Conservation (phyloP, 805 yeast genomes). For the Dipodascus albidus region DNA sequence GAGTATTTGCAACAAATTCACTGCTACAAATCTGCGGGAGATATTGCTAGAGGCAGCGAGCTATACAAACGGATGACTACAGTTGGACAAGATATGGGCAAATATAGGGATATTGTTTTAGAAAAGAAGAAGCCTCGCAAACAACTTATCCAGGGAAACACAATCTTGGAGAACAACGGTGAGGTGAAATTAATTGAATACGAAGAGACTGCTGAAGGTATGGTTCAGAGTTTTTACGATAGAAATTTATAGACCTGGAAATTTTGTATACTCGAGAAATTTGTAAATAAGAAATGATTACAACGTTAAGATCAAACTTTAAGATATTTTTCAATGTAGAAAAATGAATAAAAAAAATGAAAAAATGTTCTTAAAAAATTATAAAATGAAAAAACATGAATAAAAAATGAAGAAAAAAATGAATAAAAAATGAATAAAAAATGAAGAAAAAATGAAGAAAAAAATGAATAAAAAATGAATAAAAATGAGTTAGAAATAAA, state of each 20-base stretch:
- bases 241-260: constrained; percentile 29
- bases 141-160: constrained; percentile 76
- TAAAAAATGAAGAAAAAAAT: too few relatives aligned
- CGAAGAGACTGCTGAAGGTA: constrained; percentile 58
- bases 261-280: too few relatives aligned
- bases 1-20: constrained; percentile 64
- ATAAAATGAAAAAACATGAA: too few relatives aligned
- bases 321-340: too few relatives aligned
- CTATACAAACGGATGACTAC: constrained; percentile 58
- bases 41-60: constrained; percentile 48
- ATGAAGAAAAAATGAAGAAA: too few relatives aligned
- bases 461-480: too few relatives aligned
- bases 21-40: constrained; percentile 68
- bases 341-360: too few relatives aligned
- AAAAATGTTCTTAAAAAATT: too few relatives aligned
- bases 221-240: constrained; percentile 69
- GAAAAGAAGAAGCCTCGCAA: constrained; percentile 70
- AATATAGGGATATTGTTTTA: constrained; percentile 57
- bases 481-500: too few relatives aligned
- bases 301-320: too few relatives aligned
- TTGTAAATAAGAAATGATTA: too few relatives aligned
- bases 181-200: constrained; percentile 55
- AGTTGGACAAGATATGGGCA: constrained; percentile 45
- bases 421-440: too few relatives aligned
- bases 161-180: constrained; percentile 33